Evolutionary conservation across 1,139 yeast species (phyloP).

Genomic region (Yamadazyma dendronema): DNA sequence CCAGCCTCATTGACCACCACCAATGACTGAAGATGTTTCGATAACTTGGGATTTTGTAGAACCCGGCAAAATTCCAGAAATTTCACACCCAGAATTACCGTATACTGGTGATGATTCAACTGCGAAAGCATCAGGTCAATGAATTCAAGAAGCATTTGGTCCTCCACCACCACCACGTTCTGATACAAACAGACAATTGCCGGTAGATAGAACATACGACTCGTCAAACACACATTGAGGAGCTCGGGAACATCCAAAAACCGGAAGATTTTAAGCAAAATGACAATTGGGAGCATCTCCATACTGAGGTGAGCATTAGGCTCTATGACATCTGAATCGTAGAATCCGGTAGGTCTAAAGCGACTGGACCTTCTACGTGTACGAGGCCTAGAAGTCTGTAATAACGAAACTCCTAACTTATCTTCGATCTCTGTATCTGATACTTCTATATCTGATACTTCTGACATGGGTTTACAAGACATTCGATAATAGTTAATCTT

Average conservation of each 20-base stretch:
- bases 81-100: neutral
- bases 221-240: constrained; percentile 9
- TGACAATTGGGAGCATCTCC: constrained; percentile 13
- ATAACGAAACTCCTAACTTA: too few species aligned
- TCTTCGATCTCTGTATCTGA: too few species aligned
- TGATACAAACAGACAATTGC: constrained; percentile 13
- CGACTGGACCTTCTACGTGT: constrained; percentile 13
- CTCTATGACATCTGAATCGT: constrained; percentile 9
- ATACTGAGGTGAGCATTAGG: constrained; percentile 3
- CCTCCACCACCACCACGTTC: constrained; percentile 10
- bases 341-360: constrained; percentile 13
- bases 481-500: too few species aligned
- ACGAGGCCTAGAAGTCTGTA: too few species aligned
- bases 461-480: too few species aligned
- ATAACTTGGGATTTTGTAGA: constrained; percentile 3
- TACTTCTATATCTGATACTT: too few species aligned
- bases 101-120: constrained; percentile 1
- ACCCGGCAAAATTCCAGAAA: constrained; percentile 1
- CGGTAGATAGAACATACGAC: constrained; percentile 15
- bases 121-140: neutral
- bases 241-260: constrained; percentile 10
- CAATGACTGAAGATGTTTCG: constrained; percentile 2
- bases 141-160: neutral
- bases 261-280: constrained; percentile 10
- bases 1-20: constrained; percentile 1